Conservation (phyloP, 129 eudicot genomes). For the Pseudognaphalium luteoalbum region DNA sequence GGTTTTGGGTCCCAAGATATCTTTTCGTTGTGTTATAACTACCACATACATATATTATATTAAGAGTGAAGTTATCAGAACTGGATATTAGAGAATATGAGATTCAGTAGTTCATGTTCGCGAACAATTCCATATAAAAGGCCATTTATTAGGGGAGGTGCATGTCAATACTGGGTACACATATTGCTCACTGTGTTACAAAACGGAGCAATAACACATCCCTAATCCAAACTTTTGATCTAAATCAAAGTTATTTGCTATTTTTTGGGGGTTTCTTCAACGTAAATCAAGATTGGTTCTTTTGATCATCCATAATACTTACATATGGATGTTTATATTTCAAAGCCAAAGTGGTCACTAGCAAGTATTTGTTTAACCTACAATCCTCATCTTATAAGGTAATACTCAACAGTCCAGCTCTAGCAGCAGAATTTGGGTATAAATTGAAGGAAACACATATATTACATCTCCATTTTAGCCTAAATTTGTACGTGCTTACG, state of each 20-base stretch:
- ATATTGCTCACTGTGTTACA: not conserved
- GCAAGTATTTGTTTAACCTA: conserved; percentile 13
- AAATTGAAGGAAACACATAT: not conserved
- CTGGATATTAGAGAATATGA: not conserved
- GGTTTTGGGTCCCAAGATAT: too few relatives aligned
- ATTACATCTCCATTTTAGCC: not conserved
- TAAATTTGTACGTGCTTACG: too few relatives aligned
- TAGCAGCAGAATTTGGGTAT: not conserved
- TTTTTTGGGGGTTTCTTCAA: not conserved
- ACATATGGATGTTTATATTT: not conserved
- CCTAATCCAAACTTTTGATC: not conserved
- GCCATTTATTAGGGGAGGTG: not conserved
- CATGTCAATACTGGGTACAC: not conserved
- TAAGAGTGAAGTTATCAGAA: too few relatives aligned
- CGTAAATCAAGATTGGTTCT: not conserved
- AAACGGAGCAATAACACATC: not conserved
- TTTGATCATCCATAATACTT: not conserved
- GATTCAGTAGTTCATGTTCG: not conserved
- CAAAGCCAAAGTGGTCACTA: not conserved
- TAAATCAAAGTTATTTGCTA: conserved; percentile 5
- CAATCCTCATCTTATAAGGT: not conserved
- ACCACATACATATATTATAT: too few relatives aligned
- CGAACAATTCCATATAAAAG: not conserved
- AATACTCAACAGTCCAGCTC: not conserved
- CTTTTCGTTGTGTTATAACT: too few relatives aligned